These are phyloP conservation scores for Exserohilum turcica DNA, from an alignment of 2,329 filamentous ascomycete species.

Conservation along the genomic window DNA sequence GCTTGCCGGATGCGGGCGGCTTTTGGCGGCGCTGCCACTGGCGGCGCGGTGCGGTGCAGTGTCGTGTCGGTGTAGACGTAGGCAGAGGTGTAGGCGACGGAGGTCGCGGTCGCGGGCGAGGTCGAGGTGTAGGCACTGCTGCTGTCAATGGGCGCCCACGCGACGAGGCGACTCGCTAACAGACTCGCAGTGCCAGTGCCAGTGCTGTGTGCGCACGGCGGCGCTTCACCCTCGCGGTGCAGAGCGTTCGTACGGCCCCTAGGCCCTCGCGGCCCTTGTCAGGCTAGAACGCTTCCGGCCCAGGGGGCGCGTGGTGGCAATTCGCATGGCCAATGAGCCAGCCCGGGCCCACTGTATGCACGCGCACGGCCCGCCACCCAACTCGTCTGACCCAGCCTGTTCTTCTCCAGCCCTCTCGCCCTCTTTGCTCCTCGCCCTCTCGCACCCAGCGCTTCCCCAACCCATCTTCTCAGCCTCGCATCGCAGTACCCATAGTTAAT, in stretches of 20 bases:
- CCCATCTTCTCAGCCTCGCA: conserved; percentile 32
- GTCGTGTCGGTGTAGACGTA: no score
- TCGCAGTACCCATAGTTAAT: conserved; percentile 31
- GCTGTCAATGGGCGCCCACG: neutral
- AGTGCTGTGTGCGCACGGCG: conserved; percentile 2
- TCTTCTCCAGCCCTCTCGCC: conserved; percentile 18
- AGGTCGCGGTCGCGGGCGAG: no score
- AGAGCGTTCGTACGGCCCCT: conserved; percentile 4
- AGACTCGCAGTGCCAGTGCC: conserved; percentile 4
- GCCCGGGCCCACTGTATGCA: conserved; percentile 2
- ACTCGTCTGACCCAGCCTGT: conserved; percentile 15
- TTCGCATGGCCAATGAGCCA: conserved; percentile 8
- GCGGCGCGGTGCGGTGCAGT: no score
- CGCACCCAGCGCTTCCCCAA: conserved; percentile 19
- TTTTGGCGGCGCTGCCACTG: no score
- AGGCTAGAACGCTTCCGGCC: conserved; percentile 6
- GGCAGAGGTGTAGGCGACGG: no score
- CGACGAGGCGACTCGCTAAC: no score
- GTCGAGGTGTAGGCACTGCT: no score
- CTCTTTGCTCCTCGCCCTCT: conserved; percentile 23
- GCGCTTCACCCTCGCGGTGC: conserved; percentile 9
- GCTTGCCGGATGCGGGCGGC: neutral
- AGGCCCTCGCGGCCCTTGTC: conserved; percentile 4
- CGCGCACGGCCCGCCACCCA: conserved; percentile 10
- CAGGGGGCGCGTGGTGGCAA: conserved; percentile 13